These are phyloP conservation scores for Pseudocercospora vitis DNA, from an alignment of 2,329 filamentous ascomycete genomes.

Conservation along the genomic window DNA sequence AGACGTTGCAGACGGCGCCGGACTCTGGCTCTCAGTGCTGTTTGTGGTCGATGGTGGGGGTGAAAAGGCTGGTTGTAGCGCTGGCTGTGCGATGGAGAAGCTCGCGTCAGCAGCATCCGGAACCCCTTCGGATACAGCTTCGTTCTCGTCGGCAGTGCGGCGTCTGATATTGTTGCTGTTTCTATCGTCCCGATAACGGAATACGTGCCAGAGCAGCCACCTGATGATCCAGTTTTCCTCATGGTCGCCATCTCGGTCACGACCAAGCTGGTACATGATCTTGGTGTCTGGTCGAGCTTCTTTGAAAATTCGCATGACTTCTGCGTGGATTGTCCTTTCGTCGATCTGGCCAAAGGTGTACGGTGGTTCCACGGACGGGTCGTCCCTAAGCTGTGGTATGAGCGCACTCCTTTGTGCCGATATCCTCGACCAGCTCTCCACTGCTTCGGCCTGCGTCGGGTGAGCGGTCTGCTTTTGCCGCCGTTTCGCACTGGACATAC, in stretches of 20 bases:
- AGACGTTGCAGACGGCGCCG: neutral
- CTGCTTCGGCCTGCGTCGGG: conserved; percentile 41
- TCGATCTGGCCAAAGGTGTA: conserved; percentile 46
- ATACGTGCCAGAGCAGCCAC: conserved; percentile 40
- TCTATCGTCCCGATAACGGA: conserved; percentile 19
- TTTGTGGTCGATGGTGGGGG: neutral
- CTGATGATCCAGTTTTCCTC: conserved; percentile 51
- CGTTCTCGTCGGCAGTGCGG: conserved; percentile 14
- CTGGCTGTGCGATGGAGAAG: conserved; percentile 1
- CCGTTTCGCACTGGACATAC: conserved; percentile 28
- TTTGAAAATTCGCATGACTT: conserved; percentile 43
- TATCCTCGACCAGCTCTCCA: conserved; percentile 41
- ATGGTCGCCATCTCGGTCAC: conserved; percentile 38
- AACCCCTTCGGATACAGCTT: conserved; percentile 9
- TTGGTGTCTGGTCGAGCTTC: conserved; percentile 39
- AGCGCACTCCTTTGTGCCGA: conserved; percentile 36
- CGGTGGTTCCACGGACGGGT: conserved; percentile 20
- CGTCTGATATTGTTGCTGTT: conserved; percentile 11
- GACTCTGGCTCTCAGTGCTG: conserved; percentile 1
- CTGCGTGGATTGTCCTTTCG: conserved; percentile 46
- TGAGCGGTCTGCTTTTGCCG: neutral
- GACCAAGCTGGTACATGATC: conserved; percentile 43
- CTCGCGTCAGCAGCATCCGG: conserved; percentile 5
- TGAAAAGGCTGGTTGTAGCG: neutral
- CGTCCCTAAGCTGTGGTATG: conserved; percentile 13